A percentile compares a stretch with the other conserved stretches of the same genome.
Evolutionary conservation across 805 yeast species (phyloP).

Genomic region (Saccharomycopsis amapae): DNA sequence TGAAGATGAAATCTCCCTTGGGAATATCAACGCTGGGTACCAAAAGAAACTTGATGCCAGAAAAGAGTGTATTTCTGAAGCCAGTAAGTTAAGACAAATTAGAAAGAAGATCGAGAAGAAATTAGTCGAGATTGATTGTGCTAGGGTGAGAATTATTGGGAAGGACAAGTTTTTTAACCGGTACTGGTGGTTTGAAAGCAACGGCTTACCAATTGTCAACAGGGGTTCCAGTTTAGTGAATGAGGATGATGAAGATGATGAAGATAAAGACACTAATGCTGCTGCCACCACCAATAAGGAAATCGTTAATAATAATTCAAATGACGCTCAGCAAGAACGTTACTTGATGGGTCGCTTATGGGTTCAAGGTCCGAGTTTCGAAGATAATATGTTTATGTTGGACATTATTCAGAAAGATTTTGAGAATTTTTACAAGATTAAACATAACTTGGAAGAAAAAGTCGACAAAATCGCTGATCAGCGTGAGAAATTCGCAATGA

Average conservation of each 20-base stretch:
- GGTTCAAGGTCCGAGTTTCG: slow-evolving; percentile 82
- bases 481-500: background rate
- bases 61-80: slow-evolving; percentile 30
- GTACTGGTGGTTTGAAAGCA: slow-evolving; percentile 92
- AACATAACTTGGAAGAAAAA: slow-evolving; percentile 23
- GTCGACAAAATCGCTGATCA: background rate
- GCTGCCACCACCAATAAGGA: slow-evolving; percentile 28
- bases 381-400: slow-evolving; percentile 25
- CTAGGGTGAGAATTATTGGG: slow-evolving; percentile 70
- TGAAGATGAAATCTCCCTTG: slow-evolving; percentile 31
- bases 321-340: slow-evolving; percentile 42
- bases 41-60: slow-evolving; percentile 39
- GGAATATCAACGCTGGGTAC: slow-evolving; percentile 37
- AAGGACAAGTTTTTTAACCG: slow-evolving; percentile 76
- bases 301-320: slow-evolving; percentile 38
- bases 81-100: slow-evolving; percentile 41
- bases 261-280: slow-evolving; percentile 22
- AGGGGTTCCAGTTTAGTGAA: slow-evolving; percentile 23
- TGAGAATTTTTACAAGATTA: slow-evolving; percentile 13
- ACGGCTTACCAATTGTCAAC: slow-evolving; percentile 60
- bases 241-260: slow-evolving; percentile 26
- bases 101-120: slow-evolving; percentile 52
- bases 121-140: slow-evolving; percentile 65
- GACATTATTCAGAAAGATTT: slow-evolving; percentile 12
- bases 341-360: slow-evolving; percentile 80